phyloP scores from a whole-genome alignment of 2,329 filamentous ascomycete species.

The Talaromyces sp. region DNA sequence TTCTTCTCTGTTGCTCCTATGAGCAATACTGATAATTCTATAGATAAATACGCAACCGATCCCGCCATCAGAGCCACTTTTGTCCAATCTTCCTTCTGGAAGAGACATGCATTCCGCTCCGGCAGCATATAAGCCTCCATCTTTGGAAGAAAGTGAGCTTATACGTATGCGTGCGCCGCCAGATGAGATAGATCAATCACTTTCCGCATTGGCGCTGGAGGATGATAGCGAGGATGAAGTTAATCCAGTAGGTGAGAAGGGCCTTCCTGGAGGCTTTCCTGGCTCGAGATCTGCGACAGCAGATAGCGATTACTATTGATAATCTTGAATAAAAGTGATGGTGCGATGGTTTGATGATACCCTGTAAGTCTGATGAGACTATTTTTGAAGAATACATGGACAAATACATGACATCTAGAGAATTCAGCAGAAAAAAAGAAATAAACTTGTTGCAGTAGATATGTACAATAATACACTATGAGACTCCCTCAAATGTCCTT shows the following conservation, averaged over 20 bases:
- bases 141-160: conserved; percentile 63
- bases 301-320: conserved; percentile 37
- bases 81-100: conserved; percentile 80
- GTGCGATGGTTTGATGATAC: not conserved
- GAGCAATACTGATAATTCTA: not conserved
- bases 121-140: conserved; percentile 64
- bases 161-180: conserved; percentile 56
- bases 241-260: conserved; percentile 18
- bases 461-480: conserved; percentile 18
- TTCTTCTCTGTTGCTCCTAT: not conserved
- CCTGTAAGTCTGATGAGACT: not conserved
- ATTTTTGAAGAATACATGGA: not conserved
- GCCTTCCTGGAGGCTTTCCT: conserved; percentile 36
- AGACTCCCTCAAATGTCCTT: not conserved
- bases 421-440: not conserved
- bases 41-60: conserved; percentile 78
- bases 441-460: conserved; percentile 14
- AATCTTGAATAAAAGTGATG: not conserved
- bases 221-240: conserved; percentile 39
- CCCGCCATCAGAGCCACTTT: conserved; percentile 66
- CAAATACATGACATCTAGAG: not conserved
- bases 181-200: conserved; percentile 45
- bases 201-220: conserved; percentile 10
- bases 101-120: conserved; percentile 73
- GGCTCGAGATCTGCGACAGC: conserved; percentile 17